Conservation (phyloP, 768 basidiomycete species). For the Hortiboletus flavorubellus region DNA sequence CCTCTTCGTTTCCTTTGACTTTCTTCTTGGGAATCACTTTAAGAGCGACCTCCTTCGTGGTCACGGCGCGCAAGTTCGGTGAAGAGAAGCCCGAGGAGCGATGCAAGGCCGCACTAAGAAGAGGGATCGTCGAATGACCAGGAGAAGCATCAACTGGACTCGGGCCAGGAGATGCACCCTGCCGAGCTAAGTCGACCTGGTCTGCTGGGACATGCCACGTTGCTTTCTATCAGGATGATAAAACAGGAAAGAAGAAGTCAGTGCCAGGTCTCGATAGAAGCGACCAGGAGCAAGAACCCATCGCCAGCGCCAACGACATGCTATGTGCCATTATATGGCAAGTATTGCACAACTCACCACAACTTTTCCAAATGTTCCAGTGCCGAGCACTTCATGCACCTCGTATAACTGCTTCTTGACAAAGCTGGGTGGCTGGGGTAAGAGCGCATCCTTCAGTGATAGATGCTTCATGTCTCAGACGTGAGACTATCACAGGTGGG, state of each 20-base stretch:
- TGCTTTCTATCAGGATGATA: slow-evolving; percentile 45
- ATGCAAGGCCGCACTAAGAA: slow-evolving; percentile 27
- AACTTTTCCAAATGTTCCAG: slow-evolving; percentile 90
- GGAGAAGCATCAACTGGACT: slow-evolving; percentile 18
- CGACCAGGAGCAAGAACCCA: background rate
- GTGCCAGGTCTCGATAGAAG: background rate
- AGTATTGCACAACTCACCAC: slow-evolving; percentile 47
- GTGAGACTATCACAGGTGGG: background rate
- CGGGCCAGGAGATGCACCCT: slow-evolving; percentile 42
- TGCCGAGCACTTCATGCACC: slow-evolving; percentile 68
- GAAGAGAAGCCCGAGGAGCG: slow-evolving; percentile 19
- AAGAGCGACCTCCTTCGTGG: slow-evolving; percentile 73
- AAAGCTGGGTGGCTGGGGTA: slow-evolving; percentile 84
- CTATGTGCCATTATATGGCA: background rate
- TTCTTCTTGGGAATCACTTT: slow-evolving; percentile 96
- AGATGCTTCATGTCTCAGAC: slow-evolving; percentile 29
- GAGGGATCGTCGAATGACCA: slow-evolving; percentile 27
- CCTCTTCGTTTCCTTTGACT: slow-evolving; percentile 85
- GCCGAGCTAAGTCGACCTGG: slow-evolving; percentile 51
- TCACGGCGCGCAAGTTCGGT: slow-evolving; percentile 27
- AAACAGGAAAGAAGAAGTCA: background rate
- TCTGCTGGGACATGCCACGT: slow-evolving; percentile 75
- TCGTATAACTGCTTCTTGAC: slow-evolving; percentile 82
- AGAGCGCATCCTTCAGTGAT: slow-evolving; percentile 53
- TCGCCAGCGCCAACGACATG: background rate